These are phyloP conservation scores for Stemphylium vesicarium DNA, from an alignment of 2,329 filamentous ascomycete genomes.

Conservation along the genomic window DNA sequence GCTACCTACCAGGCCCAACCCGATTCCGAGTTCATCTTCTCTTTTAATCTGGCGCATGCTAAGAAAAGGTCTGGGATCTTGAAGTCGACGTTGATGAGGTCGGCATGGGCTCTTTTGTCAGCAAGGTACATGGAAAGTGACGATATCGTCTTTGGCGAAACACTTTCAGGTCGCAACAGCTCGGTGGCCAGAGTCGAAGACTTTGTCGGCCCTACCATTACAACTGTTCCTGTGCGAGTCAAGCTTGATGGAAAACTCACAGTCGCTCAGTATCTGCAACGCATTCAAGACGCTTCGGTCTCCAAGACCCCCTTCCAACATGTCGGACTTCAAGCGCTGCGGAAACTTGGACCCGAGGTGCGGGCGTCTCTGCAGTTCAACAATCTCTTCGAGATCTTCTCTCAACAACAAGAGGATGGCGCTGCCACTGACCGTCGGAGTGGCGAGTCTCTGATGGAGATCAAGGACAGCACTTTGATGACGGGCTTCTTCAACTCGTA, in stretches of 20 bases:
- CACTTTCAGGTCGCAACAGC: conserved; percentile 49
- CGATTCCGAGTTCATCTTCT: too few species aligned
- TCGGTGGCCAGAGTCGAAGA: conserved; percentile 53
- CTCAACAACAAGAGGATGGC: neutral
- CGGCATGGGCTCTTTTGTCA: conserved; percentile 36
- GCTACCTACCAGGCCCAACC: too few species aligned
- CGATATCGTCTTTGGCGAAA: conserved; percentile 53
- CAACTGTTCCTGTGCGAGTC: conserved; percentile 50
- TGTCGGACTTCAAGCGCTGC: neutral
- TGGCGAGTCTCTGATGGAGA: too few species aligned
- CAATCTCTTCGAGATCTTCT: neutral
- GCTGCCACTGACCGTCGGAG: too few species aligned
- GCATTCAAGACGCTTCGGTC: neutral
- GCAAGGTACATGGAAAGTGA: conserved; percentile 36
- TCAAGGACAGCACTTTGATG: neutral
- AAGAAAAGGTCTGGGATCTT: too few species aligned
- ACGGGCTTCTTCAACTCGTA: neutral
- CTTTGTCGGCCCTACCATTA: conserved; percentile 51
- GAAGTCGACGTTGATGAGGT: neutral
- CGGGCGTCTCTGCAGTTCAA: neutral
- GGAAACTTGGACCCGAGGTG: neutral
- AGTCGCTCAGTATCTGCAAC: conserved; percentile 18
- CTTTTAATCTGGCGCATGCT: too few species aligned
- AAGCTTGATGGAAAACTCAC: conserved; percentile 20
- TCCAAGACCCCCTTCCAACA: neutral